Evolutionary conservation across 129 eudicot species (phyloP).

Genomic region (Scalesia atractyloides): DNA sequence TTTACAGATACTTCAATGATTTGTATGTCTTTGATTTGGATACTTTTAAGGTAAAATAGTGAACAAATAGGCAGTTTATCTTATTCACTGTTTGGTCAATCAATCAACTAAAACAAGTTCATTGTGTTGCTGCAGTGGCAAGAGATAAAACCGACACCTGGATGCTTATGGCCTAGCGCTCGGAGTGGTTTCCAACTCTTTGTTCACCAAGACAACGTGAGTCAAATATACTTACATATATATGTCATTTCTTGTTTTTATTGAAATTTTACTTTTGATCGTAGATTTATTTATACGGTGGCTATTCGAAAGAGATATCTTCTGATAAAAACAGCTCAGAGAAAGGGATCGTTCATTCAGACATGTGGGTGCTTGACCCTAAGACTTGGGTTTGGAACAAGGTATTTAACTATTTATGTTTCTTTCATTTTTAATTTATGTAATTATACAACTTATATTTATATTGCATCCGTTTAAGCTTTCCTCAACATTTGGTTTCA

Average conservation of each 20-base stretch:
- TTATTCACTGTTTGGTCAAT: slow-evolving; percentile 11
- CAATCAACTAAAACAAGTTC: slow-evolving; percentile 18
- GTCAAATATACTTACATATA: slow-evolving; percentile 18
- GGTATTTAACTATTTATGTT: slow-evolving; percentile 66
- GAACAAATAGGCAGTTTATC: slow-evolving; percentile 6
- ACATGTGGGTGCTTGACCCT: slow-evolving; percentile 97
- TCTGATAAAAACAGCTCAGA: slow-evolving; percentile 83
- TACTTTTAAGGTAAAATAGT: slow-evolving; percentile 69
- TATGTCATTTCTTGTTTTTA: not conserved
- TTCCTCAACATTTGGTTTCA: slow-evolving; percentile 29
- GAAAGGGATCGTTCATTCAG: slow-evolving; percentile 93
- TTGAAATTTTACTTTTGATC: slow-evolving; percentile 14
- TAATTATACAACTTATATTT: not conserved
- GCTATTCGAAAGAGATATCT: slow-evolving; percentile 86
- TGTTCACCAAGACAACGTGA: slow-evolving; percentile 94
- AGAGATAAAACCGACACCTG: slow-evolving; percentile 90
- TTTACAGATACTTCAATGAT: slow-evolving; percentile 81
- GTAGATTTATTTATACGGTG: slow-evolving; percentile 89
- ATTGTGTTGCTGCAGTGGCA: slow-evolving; percentile 69
- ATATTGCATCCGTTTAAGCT: slow-evolving; percentile 5
- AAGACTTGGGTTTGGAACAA: slow-evolving; percentile 99
- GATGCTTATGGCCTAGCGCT: slow-evolving; percentile 95
- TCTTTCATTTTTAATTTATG: not conserved
- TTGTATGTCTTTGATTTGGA: slow-evolving; percentile 88
- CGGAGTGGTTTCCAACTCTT: slow-evolving; percentile 91